Evolutionary conservation across 805 yeast genomes (phyloP), one percentile per base, ranked within the genome.

Genomic region (Komagataella ulmi): DNA sequence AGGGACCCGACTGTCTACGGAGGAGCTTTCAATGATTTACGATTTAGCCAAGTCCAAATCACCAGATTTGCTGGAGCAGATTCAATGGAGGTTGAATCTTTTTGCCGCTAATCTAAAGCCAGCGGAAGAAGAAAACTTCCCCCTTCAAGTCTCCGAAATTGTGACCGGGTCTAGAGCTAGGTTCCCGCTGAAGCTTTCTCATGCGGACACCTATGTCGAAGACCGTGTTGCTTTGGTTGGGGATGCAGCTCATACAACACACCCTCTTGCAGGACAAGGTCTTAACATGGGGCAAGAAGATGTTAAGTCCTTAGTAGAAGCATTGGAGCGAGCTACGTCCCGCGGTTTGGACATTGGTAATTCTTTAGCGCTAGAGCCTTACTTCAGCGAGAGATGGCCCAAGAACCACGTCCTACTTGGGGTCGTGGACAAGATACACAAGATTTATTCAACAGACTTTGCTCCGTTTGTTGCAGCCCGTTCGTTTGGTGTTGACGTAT

Each of bases 221-320:
- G 90, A 86, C 3, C 74, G 98, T 57, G 76, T 91, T 30, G 98
- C 97, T 0, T 69, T 93, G n/a, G 86, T 91, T 7, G 99, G 99
- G 23, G 99, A 93, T 67, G 98, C 99, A 1, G 98, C 98, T 0
- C 99, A 93, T 60, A 85, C 97, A 0, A 88, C 96, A 1, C 98
- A 93, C 64, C 99, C 99, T 2, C 73, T 93, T 54, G 97, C 97
- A 3, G 99, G 99, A 7, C 99, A 93, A 67, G 99, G 99, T 23
- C 75, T 93, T 52, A 93, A 93, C 65, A 89, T 91, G 96, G 99
- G 99, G 18, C 97, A 90, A 65, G 83, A 85, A 24, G 99, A 93
- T 63, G 97, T 88, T 1, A 81, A 82, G 53, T 70, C 82, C 1
- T 71, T 93, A 30, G 80, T 83, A 1, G 69, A 63, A 1, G 86